phyloP scores from a whole-genome alignment of 768 basidiomycete species.

The Calocybe cyanea region DNA sequence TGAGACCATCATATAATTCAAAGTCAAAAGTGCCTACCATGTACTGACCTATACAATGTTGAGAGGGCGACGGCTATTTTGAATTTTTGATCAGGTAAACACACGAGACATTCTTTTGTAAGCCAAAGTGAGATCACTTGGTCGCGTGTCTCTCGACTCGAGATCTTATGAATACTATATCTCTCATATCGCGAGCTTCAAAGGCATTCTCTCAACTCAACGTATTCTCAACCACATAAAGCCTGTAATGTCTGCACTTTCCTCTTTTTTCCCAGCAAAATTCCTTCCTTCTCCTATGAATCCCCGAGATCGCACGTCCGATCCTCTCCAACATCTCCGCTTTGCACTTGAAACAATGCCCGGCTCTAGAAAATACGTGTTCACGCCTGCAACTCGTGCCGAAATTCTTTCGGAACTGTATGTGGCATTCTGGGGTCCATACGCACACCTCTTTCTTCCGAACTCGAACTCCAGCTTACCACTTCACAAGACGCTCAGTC shows the following conservation, averaged over 20 bases:
- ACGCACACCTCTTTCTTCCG: conserved; percentile 70
- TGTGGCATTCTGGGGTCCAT: conserved; percentile 76
- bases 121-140: neutral
- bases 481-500: conserved; percentile 59
- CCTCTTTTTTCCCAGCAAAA: conserved; percentile 42
- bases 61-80: too few species aligned
- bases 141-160: neutral
- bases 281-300: conserved; percentile 50
- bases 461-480: conserved; percentile 60
- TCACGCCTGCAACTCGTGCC: conserved; percentile 68
- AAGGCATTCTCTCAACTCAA: neutral
- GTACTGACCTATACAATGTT: too few species aligned
- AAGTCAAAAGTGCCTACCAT: too few species aligned
- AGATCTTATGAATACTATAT: conserved; percentile 12
- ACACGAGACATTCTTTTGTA: too few species aligned
- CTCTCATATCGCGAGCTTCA: neutral
- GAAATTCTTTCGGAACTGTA: conserved; percentile 83
- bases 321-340: conserved; percentile 69
- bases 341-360: conserved; percentile 81
- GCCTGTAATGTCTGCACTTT: conserved; percentile 20
- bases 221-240: conserved; percentile 2
- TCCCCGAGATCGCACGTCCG: conserved; percentile 50
- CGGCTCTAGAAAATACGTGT: conserved; percentile 71
- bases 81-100: too few species aligned
- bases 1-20: too few species aligned